A percentile compares a stretch with the other conserved stretches of the same genome.
Evolutionary conservation across 192 early-diverging fungal species (phyloP).

Genomic region (Lunasporangiospora selenospora): DNA sequence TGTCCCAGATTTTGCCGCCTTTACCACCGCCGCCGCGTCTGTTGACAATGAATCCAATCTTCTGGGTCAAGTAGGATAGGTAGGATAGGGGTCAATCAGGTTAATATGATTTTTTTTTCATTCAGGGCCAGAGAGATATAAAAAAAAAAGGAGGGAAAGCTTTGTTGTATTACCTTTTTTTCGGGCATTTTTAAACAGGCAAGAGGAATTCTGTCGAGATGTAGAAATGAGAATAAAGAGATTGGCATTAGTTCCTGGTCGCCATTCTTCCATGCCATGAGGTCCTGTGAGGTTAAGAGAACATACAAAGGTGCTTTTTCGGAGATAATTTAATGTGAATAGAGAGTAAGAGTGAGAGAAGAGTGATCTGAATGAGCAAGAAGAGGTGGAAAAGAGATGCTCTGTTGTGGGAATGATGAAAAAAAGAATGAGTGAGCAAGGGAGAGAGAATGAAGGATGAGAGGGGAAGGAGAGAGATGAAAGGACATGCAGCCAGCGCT

Average conservation of each 20-base stretch:
- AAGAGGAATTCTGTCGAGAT: background rate
- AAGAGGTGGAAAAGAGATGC: background rate
- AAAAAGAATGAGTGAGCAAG: too few species aligned
- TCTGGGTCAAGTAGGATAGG: background rate
- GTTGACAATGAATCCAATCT: slow-evolving; percentile 46
- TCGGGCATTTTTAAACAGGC: background rate
- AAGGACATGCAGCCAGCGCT: background rate
- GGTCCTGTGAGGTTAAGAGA: background rate
- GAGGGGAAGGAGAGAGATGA: background rate
- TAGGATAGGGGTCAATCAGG: too few species aligned
- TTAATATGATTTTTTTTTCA: background rate
- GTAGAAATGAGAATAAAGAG: background rate
- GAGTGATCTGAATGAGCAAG: background rate
- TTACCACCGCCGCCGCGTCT: slow-evolving; percentile 42
- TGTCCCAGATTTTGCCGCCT: slow-evolving; percentile 34
- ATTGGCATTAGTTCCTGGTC: too few species aligned
- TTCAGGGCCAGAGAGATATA: background rate
- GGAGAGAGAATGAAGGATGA: background rate
- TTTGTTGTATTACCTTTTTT: slow-evolving; percentile 5
- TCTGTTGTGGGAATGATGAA: background rate
- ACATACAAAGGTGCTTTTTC: background rate
- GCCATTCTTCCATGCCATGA: too few species aligned
- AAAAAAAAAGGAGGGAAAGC: background rate
- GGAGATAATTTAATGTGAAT: too few species aligned
- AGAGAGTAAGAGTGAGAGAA: background rate